A percentile compares a stretch with the other conserved stretches of the same genome.
Evolutionary conservation across 805 yeast species (phyloP).

Genomic region (Teunomyces funiuensis): DNA sequence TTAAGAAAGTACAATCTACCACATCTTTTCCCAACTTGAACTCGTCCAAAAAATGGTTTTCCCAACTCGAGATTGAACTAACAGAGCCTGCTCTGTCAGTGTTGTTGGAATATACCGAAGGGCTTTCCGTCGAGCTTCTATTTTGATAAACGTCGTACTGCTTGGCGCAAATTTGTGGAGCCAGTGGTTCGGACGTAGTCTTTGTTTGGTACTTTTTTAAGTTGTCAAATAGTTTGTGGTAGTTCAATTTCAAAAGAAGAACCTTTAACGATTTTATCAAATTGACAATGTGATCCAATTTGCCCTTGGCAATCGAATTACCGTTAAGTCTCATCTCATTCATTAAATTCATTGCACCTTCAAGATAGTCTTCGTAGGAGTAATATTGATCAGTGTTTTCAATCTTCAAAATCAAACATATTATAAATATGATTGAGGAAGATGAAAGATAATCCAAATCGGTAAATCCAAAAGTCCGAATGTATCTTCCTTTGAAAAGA

Average conservation of each 20-base stretch:
- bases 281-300: conserved; percentile 14
- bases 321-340: conserved; percentile 21
- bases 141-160: neutral
- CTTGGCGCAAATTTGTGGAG: neutral
- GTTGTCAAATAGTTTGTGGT: conserved; percentile 7
- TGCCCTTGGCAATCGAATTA: conserved; percentile 22
- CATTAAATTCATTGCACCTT: conserved; percentile 17
- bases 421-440: conserved; percentile 20
- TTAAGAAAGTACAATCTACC: conserved; percentile 11
- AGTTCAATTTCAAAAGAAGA: neutral
- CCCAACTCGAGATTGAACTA: neutral
- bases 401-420: conserved; percentile 19
- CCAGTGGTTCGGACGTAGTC: neutral
- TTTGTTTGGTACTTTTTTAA: conserved; percentile 8
- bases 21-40: conserved; percentile 10
- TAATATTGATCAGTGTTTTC: conserved; percentile 8
- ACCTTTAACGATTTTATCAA: conserved; percentile 8
- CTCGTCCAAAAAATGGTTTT: conserved; percentile 7
- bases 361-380: conserved; percentile 18
- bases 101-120: neutral
- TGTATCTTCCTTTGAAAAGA: conserved; percentile 16
- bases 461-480: conserved; percentile 26
- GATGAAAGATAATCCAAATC: conserved; percentile 27
- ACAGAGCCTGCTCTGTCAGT: neutral
- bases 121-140: neutral